These are phyloP conservation scores for Arthrobotrys sphaeroides DNA, from an alignment of 2,329 filamentous ascomycete genomes.

Conservation along the genomic window DNA sequence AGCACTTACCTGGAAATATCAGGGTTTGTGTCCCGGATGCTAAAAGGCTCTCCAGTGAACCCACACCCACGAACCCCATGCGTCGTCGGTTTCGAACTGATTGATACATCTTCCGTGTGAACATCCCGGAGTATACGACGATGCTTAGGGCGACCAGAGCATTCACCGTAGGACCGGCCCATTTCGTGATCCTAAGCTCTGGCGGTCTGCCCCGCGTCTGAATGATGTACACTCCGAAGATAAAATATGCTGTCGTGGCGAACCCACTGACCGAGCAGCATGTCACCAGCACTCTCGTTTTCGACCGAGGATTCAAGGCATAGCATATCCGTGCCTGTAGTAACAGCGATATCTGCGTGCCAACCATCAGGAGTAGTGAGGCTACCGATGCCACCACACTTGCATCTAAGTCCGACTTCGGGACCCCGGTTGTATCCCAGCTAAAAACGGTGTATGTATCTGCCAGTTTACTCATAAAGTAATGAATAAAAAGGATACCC, in stretches of 20 bases:
- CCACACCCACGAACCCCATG: constrained; percentile 45
- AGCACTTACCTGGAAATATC: constrained; percentile 19
- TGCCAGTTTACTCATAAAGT: constrained; percentile 70
- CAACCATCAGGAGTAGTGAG: constrained; percentile 66
- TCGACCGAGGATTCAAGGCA: constrained; percentile 56
- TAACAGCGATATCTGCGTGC: constrained; percentile 69
- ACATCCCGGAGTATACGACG: constrained; percentile 54
- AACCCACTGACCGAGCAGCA: constrained; percentile 66
- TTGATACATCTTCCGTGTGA: constrained; percentile 28
- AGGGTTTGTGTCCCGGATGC: constrained; percentile 40
- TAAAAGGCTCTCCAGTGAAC: constrained; percentile 44
- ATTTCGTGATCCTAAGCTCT: constrained; percentile 54
- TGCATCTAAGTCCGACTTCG: constrained; percentile 62
- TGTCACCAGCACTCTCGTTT: constrained; percentile 62
- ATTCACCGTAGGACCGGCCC: constrained; percentile 43
- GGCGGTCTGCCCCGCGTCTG: constrained; percentile 60
- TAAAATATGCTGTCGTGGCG: constrained; percentile 67
- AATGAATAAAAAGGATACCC: constrained; percentile 68
- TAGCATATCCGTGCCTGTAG: constrained; percentile 73
- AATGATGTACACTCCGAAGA: constrained; percentile 65
- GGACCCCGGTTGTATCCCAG: constrained; percentile 67
- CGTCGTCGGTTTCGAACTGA: constrained; percentile 23
- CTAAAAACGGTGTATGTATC: constrained; percentile 71
- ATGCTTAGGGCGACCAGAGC: constrained; percentile 33
- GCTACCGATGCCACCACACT: constrained; percentile 66